Percentiles rank a stretch among this genome's conserved stretches.
These are phyloP conservation scores for Spergularia azorica DNA, from an alignment of 179 eudicot genomes.

Conservation along the genomic window DNA sequence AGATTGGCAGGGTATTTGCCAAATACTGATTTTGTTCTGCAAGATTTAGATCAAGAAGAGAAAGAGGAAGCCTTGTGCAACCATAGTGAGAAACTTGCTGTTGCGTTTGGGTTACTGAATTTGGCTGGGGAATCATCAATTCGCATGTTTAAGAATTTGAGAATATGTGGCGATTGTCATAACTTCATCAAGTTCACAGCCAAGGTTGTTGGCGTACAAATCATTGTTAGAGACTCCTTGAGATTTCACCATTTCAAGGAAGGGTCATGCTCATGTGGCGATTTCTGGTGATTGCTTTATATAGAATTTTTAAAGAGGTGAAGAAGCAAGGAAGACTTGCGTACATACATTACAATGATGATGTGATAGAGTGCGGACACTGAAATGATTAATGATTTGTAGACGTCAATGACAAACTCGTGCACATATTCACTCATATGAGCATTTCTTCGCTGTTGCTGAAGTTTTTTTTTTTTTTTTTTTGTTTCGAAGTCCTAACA, in stretches of 20 bases:
- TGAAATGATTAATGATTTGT: not conserved
- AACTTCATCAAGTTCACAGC: conserved; percentile 71
- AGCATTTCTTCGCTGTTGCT: no score
- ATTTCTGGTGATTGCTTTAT: conserved; percentile 55
- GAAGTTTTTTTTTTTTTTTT: no score
- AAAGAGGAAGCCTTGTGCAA: conserved; percentile 68
- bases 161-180: conserved; percentile 92
- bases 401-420: not conserved
- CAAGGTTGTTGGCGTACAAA: conserved; percentile 55
- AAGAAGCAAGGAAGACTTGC: conserved; percentile 6
- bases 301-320: not conserved
- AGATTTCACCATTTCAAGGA: conserved; percentile 85
- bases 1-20: conserved; percentile 67
- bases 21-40: conserved; percentile 70
- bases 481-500: no score
- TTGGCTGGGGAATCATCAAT: conserved; percentile 58
- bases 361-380: not conserved
- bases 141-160: conserved; percentile 70
- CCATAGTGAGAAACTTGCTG: conserved; percentile 87
- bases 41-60: conserved; percentile 82
- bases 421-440: no score
- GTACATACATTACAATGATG: not conserved
- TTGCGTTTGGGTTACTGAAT: conserved; percentile 80
- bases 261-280: conserved; percentile 74
- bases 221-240: conserved; percentile 75